Percentiles rank a stretch among this genome's conserved stretches.
These are phyloP conservation scores for Fragilaria radians DNA, from an alignment of 108 stramenopile species.

Conservation along the genomic window DNA sequence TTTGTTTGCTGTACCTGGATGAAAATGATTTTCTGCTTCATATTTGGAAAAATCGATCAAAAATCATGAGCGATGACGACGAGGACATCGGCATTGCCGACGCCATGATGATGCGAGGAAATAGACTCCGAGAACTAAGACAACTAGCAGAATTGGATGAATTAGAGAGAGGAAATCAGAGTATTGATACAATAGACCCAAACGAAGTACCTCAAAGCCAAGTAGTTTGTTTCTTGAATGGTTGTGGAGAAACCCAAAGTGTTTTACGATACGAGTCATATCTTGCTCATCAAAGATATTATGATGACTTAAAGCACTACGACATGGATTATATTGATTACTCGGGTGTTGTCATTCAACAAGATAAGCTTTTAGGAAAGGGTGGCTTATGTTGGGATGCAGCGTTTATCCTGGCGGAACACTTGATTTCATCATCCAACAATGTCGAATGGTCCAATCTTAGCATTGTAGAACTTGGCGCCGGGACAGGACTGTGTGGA, in stretches of 20 bases:
- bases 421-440: conserved; percentile 30
- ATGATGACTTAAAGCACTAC: conserved; percentile 81
- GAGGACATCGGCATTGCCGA: conserved; percentile 11
- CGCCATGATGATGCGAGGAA: conserved; percentile 33
- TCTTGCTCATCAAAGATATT: conserved; percentile 50
- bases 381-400: conserved; percentile 84
- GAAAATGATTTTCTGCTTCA: neutral
- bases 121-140: conserved; percentile 26
- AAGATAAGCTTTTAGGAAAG: conserved; percentile 64
- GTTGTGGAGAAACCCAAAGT: neutral
- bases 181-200: conserved; percentile 1
- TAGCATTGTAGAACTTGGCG: conserved; percentile 65
- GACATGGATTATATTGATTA: conserved; percentile 61
- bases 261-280: conserved; percentile 44
- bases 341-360: conserved; percentile 48
- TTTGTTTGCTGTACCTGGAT: neutral
- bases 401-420: conserved; percentile 64
- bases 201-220: conserved; percentile 1
- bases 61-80: neutral
- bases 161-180: conserved; percentile 18
- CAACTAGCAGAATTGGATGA: conserved; percentile 36
- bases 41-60: neutral
- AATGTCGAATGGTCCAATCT: neutral
- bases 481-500: conserved; percentile 70
- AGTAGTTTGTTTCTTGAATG: conserved; percentile 3